phyloP scores from a whole-genome alignment of 163 green algal genomes.

The Scenedesmus sp. region DNA sequence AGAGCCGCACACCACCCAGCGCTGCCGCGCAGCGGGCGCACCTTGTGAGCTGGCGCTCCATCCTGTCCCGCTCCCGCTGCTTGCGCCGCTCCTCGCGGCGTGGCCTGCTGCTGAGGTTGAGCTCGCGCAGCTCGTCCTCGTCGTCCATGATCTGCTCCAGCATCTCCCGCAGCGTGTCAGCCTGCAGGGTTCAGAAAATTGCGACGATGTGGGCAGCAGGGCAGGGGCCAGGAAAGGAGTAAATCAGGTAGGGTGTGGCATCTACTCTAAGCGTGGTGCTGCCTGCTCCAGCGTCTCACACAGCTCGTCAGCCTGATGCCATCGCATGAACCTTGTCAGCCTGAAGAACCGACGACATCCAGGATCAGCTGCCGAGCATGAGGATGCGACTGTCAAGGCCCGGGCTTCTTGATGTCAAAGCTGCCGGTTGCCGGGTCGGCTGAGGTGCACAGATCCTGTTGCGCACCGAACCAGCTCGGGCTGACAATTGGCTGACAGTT shows the following conservation, averaged over 20 bases:
- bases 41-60: constrained; percentile 79
- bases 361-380: no score
- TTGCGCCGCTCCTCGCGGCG: constrained; percentile 83
- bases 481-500: no score
- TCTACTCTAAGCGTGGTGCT: constrained; percentile 95
- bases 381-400: no score
- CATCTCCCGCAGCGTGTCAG: constrained; percentile 74
- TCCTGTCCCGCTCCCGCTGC: constrained; percentile 84
- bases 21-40: neutral
- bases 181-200: no score
- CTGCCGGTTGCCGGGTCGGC: no score
- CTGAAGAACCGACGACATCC: no score
- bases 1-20: neutral
- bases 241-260: no score
- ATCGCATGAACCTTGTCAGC: neutral
- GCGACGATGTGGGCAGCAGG: no score
- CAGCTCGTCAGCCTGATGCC: constrained; percentile 45
- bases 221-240: no score
- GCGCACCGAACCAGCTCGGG: no score
- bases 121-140: constrained; percentile 92
- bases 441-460: no score
- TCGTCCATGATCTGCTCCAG: constrained; percentile 98
- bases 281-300: constrained; percentile 92
- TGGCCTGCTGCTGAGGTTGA: constrained; percentile 90
- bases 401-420: no score